Percentiles rank a stretch among this genome's conserved stretches.
These are phyloP conservation scores for Cladorrhinum samala DNA, from an alignment of 495 filamentous ascomycete species.

Conservation along the genomic window DNA sequence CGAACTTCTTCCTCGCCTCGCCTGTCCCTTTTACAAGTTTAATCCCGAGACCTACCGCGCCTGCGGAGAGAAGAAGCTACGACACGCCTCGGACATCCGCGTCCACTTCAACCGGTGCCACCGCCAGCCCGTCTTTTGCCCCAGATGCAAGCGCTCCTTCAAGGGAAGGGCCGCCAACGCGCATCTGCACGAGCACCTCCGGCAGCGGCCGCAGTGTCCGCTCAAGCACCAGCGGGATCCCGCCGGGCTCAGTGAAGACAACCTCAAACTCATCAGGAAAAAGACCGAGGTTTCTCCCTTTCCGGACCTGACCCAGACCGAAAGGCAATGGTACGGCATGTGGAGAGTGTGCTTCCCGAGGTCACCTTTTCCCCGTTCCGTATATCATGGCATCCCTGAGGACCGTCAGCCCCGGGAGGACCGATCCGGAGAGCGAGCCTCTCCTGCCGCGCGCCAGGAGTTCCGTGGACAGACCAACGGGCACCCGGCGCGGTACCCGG, in stretches of 20 bases:
- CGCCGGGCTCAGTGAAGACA: not conserved
- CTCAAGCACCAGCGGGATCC: not conserved
- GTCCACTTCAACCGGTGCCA: not conserved
- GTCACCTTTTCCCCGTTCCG: not conserved
- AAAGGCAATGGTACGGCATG: not conserved
- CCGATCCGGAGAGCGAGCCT: no score
- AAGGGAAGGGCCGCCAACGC: not conserved
- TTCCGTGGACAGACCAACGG: no score
- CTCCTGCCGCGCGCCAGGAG: no score
- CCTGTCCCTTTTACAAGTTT: not conserved
- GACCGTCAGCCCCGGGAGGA: no score
- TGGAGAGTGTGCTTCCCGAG: not conserved
- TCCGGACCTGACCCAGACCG: not conserved
- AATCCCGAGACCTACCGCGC: not conserved
- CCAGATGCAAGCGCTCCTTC: not conserved
- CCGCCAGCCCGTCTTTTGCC: not conserved
- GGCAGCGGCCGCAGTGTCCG: not conserved
- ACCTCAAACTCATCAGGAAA: not conserved
- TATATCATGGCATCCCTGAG: no score
- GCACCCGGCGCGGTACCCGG: no score
- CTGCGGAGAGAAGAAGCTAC: not conserved
- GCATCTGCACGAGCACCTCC: not conserved
- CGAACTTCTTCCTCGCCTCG: no score
- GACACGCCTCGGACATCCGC: not conserved
- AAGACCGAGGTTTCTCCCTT: not conserved